Evolutionary conservation across 2,329 filamentous ascomycete species (phyloP).

Genomic region (Hyphodiscus sp.): DNA sequence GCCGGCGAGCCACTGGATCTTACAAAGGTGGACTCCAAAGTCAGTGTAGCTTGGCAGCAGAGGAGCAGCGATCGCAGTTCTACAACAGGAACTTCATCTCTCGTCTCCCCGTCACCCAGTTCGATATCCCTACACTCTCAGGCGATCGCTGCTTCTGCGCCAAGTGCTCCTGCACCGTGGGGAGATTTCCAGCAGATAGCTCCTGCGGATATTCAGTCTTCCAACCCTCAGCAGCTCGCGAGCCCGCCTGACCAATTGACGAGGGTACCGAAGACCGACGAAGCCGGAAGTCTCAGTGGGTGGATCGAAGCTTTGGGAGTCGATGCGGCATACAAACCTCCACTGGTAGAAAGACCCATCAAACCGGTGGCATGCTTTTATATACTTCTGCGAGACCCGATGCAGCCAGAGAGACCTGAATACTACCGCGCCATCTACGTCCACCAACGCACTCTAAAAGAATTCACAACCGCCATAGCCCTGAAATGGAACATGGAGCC

Average conservation of each 20-base stretch:
- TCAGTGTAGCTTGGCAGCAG: conserved; percentile 34
- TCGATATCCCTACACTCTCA: conserved; percentile 57
- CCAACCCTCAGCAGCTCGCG: conserved; percentile 36
- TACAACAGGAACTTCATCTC: conserved; percentile 50
- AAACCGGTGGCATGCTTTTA: conserved; percentile 88
- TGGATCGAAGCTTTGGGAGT: conserved; percentile 92
- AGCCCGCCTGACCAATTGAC: conserved; percentile 44
- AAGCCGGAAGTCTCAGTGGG: conserved; percentile 60
- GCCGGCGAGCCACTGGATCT: conserved; percentile 60
- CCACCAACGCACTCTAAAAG: conserved; percentile 64
- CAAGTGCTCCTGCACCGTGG: conserved; percentile 44
- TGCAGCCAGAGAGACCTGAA: conserved; percentile 40
- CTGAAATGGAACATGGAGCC: conserved; percentile 77
- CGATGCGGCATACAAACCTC: conserved; percentile 78
- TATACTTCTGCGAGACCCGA: conserved; percentile 51
- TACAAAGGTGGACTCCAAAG: conserved; percentile 38
- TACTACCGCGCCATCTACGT: conserved; percentile 85
- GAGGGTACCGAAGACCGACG: conserved; percentile 52
- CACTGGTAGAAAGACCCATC: conserved; percentile 57
- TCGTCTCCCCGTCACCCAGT: conserved; percentile 62
- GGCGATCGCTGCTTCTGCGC: conserved; percentile 26
- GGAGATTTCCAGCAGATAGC: conserved; percentile 49
- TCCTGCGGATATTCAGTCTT: conserved; percentile 39
- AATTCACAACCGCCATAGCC: conserved; percentile 67
- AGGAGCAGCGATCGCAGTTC: conserved; percentile 48